A percentile compares a stretch with the other conserved stretches of the same genome.
phyloP scores from a whole-genome alignment of 2,329 filamentous ascomycete genomes.

The Gaeumannomyces sp. region DNA sequence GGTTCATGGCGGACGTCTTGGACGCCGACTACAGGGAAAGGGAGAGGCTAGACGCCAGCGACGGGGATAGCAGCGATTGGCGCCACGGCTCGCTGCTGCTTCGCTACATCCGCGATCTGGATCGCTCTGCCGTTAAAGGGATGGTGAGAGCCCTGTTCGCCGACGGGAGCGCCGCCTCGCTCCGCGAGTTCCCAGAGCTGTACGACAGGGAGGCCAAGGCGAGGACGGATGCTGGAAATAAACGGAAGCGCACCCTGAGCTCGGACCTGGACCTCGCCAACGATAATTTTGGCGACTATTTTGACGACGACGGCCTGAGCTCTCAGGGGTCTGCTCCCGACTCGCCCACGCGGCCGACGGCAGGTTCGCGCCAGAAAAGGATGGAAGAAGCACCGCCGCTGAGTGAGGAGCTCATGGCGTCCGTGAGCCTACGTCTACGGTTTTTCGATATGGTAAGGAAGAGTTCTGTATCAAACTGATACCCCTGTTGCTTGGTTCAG shows the following conservation, averaged over 20 bases:
- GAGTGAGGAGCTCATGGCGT: conserved; percentile 36
- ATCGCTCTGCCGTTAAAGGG: conserved; percentile 31
- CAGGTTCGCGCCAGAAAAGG: conserved; percentile 24
- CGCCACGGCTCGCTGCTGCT: conserved; percentile 49
- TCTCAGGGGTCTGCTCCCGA: neutral
- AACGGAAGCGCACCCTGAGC: conserved; percentile 38
- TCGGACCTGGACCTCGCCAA: conserved; percentile 50
- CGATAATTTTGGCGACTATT: conserved; percentile 54
- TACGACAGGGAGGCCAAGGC: conserved; percentile 59
- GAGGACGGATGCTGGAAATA: conserved; percentile 35
- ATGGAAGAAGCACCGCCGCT: conserved; percentile 18
- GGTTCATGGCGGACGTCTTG: conserved; percentile 71
- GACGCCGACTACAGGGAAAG: conserved; percentile 63
- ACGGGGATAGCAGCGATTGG: neutral
- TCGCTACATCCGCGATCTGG: conserved; percentile 41
- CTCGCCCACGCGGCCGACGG: conserved; percentile 3
- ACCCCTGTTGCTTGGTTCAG: neutral
- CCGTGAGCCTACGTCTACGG: conserved; percentile 55
- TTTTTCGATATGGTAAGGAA: conserved; percentile 51
- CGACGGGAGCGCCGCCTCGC: conserved; percentile 49
- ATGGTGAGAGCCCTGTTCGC: conserved; percentile 64
- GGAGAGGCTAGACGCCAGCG: conserved; percentile 36
- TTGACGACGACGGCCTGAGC: conserved; percentile 44
- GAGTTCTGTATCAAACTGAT: neutral
- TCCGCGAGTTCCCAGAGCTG: conserved; percentile 56